These are phyloP conservation scores for Aspergillus campestris DNA, from an alignment of 495 filamentous ascomycete species.

Conservation along the genomic window DNA sequence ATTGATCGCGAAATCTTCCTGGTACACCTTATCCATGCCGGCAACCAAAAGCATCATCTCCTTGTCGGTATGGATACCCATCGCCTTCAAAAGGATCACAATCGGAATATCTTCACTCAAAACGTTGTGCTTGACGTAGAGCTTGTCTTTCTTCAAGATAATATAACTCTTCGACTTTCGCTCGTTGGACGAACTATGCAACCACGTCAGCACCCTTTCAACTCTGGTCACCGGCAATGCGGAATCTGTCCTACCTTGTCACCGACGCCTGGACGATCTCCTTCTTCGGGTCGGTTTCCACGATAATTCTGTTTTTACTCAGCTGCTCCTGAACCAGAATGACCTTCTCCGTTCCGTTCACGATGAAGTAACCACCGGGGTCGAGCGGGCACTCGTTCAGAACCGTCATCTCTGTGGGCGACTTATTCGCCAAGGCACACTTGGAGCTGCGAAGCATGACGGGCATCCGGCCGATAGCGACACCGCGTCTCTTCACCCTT, in stretches of 20 bases:
- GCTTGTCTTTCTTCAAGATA: constrained; percentile 79
- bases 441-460: constrained; percentile 96
- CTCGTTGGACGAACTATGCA: constrained; percentile 80
- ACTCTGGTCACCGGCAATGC: background rate
- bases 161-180: constrained; percentile 97
- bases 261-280: constrained; percentile 91
- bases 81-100: constrained; percentile 81
- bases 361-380: constrained; percentile 95
- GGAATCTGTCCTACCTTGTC: constrained; percentile 45
- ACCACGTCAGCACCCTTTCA: background rate
- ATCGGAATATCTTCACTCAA: constrained; percentile 88
- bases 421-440: constrained; percentile 73
- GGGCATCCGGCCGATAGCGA: constrained; percentile 81
- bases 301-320: constrained; percentile 97
- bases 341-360: constrained; percentile 96
- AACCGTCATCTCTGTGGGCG: constrained; percentile 71
- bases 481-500: constrained; percentile 56
- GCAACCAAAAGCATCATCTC: constrained; percentile 86
- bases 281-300: constrained; percentile 84
- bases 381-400: constrained; percentile 93
- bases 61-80: constrained; percentile 87
- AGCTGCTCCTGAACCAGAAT: constrained; percentile 97
- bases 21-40: constrained; percentile 74
- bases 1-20: constrained; percentile 89
- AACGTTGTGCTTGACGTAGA: constrained; percentile 87